Base-by-base conservation (phyloP, 2,329 filamentous ascomycete genomes). In the Botrytis elliptica region DNA sequence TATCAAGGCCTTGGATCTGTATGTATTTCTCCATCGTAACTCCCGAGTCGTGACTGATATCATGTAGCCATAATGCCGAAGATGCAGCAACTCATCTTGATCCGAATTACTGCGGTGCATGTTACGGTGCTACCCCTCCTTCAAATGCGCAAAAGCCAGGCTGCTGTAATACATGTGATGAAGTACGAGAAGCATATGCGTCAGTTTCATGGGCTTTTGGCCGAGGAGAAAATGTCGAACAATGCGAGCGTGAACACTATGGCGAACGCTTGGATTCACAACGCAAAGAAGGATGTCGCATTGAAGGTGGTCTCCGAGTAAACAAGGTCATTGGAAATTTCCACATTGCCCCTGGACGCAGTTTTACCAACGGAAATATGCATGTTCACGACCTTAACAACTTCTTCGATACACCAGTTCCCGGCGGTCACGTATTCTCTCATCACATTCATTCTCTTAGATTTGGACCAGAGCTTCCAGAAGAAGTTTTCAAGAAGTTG, bases 281-380 rank as follows among this genome's bases (percentile, higher is more conserved):
- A 85, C 90, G 95, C 73, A 89, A 91, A 70, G 97, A 99, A 84
- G 96, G 96, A 74, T 99, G 96, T 84, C 93, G 96, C 69, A 92
- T 99, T 77, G 94, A 98, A 83, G 96, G 96, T 74, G 90, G 90
- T 57, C 89, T 99, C 78, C 93, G 93, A 66, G 97, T 99, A 77
- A 99, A 99, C 88, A 99, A 99, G 85, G 96, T 99, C 40, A 89
- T 99, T 72, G 96, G 96, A 73, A 99, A 99, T 86, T 99, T 99
- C 88, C 96, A 99, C 84, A 92, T 99, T 79, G 96, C 97, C 1
- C 96, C 96, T 1, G 96, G 96, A 79, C 93, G 95, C 84, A 95
- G 92, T 82, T 98, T 98, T 88, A 97, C 92, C 83, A 97, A 93
- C 81, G 94, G 94, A 78, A 97, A 97, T 85, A 92, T 98, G 89